Percentiles rank a stretch among this genome's conserved stretches.
Conservation (phyloP, 1,139 yeast species). For the Eremothecium coryli region DNA sequence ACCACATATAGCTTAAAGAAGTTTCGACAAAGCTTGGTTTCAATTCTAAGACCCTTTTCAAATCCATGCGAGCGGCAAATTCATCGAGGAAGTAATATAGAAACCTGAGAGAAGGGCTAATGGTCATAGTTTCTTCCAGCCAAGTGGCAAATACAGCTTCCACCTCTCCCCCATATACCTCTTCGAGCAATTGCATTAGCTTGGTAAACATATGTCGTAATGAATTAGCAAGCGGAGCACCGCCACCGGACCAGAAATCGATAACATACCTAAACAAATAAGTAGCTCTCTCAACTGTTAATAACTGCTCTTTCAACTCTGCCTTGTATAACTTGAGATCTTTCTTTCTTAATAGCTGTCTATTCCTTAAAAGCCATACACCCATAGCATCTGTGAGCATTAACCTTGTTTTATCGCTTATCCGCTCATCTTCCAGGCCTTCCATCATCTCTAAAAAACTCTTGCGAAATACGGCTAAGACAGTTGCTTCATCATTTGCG, state of each 20-base stretch:
- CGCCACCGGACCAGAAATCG: constrained; percentile 63
- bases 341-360: constrained; percentile 16
- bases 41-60: constrained; percentile 34
- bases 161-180: constrained; percentile 18
- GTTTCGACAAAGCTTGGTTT: constrained; percentile 40
- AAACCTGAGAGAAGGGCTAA: constrained; percentile 47
- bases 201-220: constrained; percentile 50
- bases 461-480: constrained; percentile 53
- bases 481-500: constrained; percentile 45
- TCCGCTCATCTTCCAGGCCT: constrained; percentile 55
- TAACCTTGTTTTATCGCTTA: constrained; percentile 46
- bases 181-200: constrained; percentile 36
- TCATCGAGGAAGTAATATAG: constrained; percentile 51
- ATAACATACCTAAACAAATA: constrained; percentile 46
- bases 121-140: constrained; percentile 36
- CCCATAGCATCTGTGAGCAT: constrained; percentile 51
- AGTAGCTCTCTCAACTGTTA: constrained; percentile 28
- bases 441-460: constrained; percentile 64
- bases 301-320: constrained; percentile 17
- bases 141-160: constrained; percentile 34
- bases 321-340: constrained; percentile 10
- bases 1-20: constrained; percentile 43
- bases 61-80: constrained; percentile 41
- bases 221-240: constrained; percentile 63
- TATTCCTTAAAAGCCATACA: constrained; percentile 51